Percentiles rank a stretch among this genome's conserved stretches.
These are phyloP conservation scores for Acanthamoeba healyi DNA, from an alignment of 208 protist genomes.

Conservation along the genomic window DNA sequence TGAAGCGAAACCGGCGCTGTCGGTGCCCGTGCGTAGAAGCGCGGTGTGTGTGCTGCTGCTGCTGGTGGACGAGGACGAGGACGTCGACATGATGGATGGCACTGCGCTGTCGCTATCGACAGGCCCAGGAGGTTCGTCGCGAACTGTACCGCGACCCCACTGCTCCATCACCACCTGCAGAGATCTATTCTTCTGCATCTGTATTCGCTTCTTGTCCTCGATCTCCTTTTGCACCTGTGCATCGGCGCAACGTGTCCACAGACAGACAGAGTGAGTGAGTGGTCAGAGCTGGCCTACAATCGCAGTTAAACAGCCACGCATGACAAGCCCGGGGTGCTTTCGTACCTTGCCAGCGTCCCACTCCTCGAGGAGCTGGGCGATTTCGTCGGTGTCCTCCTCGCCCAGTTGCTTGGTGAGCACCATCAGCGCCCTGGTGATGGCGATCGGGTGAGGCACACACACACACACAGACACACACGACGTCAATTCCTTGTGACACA, in stretches of 20 bases:
- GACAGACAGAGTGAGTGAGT: neutral
- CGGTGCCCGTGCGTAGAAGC: too few relatives aligned
- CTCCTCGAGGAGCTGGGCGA: neutral
- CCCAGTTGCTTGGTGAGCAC: slow-evolving; percentile 8
- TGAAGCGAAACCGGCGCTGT: too few relatives aligned
- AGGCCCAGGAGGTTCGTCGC: neutral
- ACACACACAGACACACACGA: neutral
- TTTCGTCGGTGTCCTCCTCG: slow-evolving; percentile 15
- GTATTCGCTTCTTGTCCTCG: neutral
- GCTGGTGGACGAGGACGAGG: neutral
- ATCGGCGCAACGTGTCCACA: neutral
- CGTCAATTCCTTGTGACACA: too few relatives aligned
- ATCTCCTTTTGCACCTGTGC: slow-evolving; percentile 11
- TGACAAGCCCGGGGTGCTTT: too few relatives aligned
- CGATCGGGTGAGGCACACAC: neutral
- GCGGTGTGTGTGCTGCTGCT: neutral
- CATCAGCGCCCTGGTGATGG: neutral
- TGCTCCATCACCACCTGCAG: slow-evolving; percentile 20
- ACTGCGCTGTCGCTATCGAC: neutral
- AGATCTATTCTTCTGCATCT: slow-evolving; percentile 25
- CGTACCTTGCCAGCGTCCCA: neutral
- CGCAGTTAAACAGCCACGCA: too few relatives aligned
- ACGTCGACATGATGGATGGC: too few relatives aligned
- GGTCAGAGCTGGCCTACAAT: too few relatives aligned
- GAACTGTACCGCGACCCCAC: neutral